A percentile compares a stretch with the other conserved stretches of the same genome.
Evolutionary conservation across 306 rosid species (phyloP).

Genomic region (Sindora glabra): DNA sequence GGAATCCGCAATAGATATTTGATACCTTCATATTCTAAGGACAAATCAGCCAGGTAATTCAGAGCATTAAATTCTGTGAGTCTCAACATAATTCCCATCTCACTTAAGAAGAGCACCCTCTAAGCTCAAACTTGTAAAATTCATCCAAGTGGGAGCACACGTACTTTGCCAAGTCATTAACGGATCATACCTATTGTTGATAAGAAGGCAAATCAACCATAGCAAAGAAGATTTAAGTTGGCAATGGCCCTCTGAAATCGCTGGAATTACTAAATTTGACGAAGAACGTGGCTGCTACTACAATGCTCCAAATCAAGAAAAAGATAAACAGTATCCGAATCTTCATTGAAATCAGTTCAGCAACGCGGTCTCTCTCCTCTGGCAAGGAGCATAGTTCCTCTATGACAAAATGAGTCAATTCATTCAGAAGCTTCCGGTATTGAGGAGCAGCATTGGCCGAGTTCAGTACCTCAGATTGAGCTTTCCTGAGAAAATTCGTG

Average conservation of each 20-base stretch:
- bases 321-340: slow-evolving; percentile 4
- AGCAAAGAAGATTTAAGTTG: slow-evolving; percentile 24
- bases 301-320: slow-evolving; percentile 27
- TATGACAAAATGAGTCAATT: slow-evolving; percentile 17
- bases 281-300: slow-evolving; percentile 6
- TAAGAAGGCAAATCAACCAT: background rate
- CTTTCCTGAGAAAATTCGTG: slow-evolving; percentile 25
- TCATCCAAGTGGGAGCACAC: background rate
- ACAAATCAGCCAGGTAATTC: too few relatives aligned
- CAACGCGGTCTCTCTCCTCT: slow-evolving; percentile 22
- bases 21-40: too few relatives aligned
- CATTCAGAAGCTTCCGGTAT: slow-evolving; percentile 32
- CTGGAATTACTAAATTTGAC: slow-evolving; percentile 5
- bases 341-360: slow-evolving; percentile 18
- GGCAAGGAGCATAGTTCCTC: slow-evolving; percentile 12
- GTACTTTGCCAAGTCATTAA: background rate
- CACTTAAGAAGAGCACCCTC: too few relatives aligned
- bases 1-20: too few relatives aligned
- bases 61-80: too few relatives aligned
- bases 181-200: background rate
- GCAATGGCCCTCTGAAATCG: slow-evolving; percentile 21
- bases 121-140: too few relatives aligned
- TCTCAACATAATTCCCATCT: too few relatives aligned
- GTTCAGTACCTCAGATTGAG: slow-evolving; percentile 21
- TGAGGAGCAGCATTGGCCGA: slow-evolving; percentile 25